Base-by-base conservation (phyloP, 345 rosid genomes). In the Citropsis articulata region DNA sequence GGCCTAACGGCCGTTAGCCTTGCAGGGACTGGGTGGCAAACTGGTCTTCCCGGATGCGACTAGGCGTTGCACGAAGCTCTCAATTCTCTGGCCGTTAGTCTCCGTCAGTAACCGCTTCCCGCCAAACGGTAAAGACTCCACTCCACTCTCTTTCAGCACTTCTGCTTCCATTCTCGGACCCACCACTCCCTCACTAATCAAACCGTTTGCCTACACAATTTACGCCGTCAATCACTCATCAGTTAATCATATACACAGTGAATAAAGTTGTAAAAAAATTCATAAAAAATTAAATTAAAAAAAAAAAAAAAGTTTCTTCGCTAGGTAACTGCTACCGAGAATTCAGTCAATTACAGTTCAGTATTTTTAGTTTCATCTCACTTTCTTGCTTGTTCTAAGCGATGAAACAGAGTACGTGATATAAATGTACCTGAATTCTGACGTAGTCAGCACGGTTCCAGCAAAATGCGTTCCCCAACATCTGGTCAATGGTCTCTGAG, bases 401-500 rank as follows among this genome's bases (percentile, higher is more conserved):
- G 56, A 60, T 78, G 86, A 82, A 84, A 76, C 79, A 76, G 57
- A 63, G 61, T 59, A 21, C 66, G 2, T 14, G 16, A 68, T 21
- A 6, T 48, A 53, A 27, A 64, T 30, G 25, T 81, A 93, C 99
- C 96, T 95, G 98, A 89, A 96, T 88, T 86, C 99, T 88, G n/a
- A 96, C 91, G 90, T 96, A 96, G 80, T 96, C 94, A 30, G 87
- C 73, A 55, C 97, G 94, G 86, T 96, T 96, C 93, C 92, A 96
- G 66, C 95, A 94, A 77, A 96, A 96, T 10, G 98, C 97, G 86
- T 92, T 96, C 60, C 97, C 97, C 59, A 96, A 60, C 97, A 96
- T 92, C 80, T 96, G 99, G 85, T 96, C 99, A 0, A 96, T 88
- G 13, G 91, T 91, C 84, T 96, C 99, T 57, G 99, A 92, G 55